Conservation (phyloP, 805 yeast genomes). For the Saccharomycopsis sp. region DNA sequence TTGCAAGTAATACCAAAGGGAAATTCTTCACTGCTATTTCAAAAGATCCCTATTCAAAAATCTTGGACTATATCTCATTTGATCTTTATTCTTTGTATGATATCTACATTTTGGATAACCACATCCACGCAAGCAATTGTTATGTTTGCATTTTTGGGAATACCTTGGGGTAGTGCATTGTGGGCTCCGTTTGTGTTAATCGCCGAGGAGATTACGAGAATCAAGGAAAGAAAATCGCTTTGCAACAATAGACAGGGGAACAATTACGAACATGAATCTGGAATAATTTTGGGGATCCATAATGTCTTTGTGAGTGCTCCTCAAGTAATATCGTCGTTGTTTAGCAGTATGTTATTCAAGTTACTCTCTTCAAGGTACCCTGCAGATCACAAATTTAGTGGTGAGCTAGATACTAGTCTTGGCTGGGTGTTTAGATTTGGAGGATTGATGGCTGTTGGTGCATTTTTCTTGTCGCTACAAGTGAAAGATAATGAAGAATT, state of each 20-base stretch:
- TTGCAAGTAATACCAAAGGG: no score
- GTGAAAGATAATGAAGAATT: conserved; percentile 37
- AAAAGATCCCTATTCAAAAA: conserved; percentile 29
- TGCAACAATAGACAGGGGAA: conserved; percentile 13
- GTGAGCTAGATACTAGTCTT: conserved; percentile 34
- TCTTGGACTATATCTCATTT: conserved; percentile 48
- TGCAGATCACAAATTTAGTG: conserved; percentile 23
- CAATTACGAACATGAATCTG: conserved; percentile 45
- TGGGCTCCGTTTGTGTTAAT: conserved; percentile 64
- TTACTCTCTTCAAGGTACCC: conserved; percentile 26
- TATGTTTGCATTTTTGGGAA: conserved; percentile 46
- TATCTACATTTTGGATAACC: conserved; percentile 39
- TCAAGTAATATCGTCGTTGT: conserved; percentile 45
- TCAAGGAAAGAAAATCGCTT: conserved; percentile 38
- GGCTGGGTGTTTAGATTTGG: conserved; percentile 56
- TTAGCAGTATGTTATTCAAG: conserved; percentile 40
- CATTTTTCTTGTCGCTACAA: conserved; percentile 35
- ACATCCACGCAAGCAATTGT: conserved; percentile 38
- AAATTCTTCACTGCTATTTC: no score
- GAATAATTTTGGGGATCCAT: conserved; percentile 49
- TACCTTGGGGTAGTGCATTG: conserved; percentile 59
- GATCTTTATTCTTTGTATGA: conserved; percentile 42
- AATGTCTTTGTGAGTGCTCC: conserved; percentile 54
- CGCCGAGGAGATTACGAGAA: conserved; percentile 48
- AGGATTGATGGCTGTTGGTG: conserved; percentile 43